phyloP scores from a whole-genome alignment of 768 basidiomycete genomes.

The Peribolospora kevripleyi region DNA sequence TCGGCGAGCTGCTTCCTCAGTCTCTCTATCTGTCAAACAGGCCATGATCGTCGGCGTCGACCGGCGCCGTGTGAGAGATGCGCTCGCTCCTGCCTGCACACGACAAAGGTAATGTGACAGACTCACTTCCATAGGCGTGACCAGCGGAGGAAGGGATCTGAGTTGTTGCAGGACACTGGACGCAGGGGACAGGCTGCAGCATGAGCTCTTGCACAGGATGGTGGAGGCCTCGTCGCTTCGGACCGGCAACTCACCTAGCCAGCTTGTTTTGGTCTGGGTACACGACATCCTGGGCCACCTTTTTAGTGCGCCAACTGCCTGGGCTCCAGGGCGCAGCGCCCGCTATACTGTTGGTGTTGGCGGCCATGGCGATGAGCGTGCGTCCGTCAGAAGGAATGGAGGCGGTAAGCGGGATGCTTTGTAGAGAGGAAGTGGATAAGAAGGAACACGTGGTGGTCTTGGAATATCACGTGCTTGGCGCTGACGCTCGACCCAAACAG shows the following conservation, averaged over 20 bases:
- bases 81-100: neutral
- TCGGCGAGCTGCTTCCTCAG: constrained; percentile 6
- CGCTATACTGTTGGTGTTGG: too few species aligned
- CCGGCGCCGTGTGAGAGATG: neutral
- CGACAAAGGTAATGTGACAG: too few species aligned
- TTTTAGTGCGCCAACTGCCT: constrained; percentile 53
- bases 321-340: constrained; percentile 33
- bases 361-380: too few species aligned
- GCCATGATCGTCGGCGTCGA: too few species aligned
- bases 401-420: too few species aligned
- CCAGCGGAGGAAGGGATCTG: constrained; percentile 56
- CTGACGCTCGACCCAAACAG: too few species aligned
- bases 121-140: constrained; percentile 70
- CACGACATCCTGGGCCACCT: constrained; percentile 41
- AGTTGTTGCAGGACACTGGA: constrained; percentile 56
- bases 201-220: constrained; percentile 1
- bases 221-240: constrained; percentile 23
- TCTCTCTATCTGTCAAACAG: constrained; percentile 16
- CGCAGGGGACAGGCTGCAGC: constrained; percentile 4
- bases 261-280: constrained; percentile 3
- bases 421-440: too few species aligned
- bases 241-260: neutral
- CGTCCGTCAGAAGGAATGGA: too few species aligned
- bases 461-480: too few species aligned
- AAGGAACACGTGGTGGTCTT: too few species aligned